Conservation (phyloP, 208 protist genomes). For the Leptomonas pyrrhocoris region DNA sequence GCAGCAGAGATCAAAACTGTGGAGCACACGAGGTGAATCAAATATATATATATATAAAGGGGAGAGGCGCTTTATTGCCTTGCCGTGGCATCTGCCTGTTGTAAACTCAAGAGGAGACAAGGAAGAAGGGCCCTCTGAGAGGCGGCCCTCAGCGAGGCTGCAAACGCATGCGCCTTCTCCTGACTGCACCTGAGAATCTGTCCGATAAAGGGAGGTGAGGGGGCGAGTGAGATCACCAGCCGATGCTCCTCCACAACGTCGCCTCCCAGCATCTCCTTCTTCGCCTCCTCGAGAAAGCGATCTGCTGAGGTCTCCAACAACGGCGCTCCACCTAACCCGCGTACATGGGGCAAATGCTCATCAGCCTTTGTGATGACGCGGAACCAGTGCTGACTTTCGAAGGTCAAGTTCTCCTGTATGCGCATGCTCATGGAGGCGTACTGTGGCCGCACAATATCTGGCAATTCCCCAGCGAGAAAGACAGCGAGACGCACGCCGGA, state of each 20-base stretch:
- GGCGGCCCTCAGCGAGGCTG: conserved; percentile 4
- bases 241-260: conserved; percentile 8
- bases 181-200: conserved; percentile 15
- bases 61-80: not conserved
- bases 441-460: conserved; percentile 36
- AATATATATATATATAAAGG: no score
- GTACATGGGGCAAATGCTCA: conserved; percentile 31
- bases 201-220: conserved; percentile 12
- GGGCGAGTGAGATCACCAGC: conserved; percentile 24
- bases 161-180: not conserved
- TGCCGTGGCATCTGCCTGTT: not conserved
- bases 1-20: no score
- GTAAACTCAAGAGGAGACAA: conserved; percentile 11
- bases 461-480: conserved; percentile 49
- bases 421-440: conserved; percentile 38
- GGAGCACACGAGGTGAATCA: no score
- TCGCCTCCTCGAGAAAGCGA: conserved; percentile 4
- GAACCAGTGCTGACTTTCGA: conserved; percentile 33
- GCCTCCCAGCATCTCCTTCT: conserved; percentile 7
- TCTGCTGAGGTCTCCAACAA: not conserved
- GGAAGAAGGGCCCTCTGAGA: conserved; percentile 10
- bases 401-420: conserved; percentile 30
- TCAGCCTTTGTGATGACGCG: conserved; percentile 60
- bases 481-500: conserved; percentile 40
- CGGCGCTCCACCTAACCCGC: not conserved